Evolutionary conservation across 352 stramenopile genomes (phyloP).

Genomic region (Phytophthora idaei): DNA sequence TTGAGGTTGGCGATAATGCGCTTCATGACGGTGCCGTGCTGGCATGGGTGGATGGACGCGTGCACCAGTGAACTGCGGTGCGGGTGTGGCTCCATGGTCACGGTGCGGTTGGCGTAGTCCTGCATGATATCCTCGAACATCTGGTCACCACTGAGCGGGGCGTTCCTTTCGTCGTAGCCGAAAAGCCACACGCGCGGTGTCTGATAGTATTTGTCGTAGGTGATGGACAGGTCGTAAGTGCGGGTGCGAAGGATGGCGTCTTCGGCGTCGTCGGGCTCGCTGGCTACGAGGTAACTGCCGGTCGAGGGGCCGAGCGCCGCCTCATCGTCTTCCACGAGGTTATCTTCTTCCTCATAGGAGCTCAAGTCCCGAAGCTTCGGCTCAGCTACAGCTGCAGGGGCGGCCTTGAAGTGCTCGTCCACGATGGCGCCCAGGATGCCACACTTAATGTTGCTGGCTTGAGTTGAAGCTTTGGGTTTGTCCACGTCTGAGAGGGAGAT

Average conservation of each 20-base stretch:
- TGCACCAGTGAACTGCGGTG: slow-evolving; percentile 90
- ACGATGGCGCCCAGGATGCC: slow-evolving; percentile 74
- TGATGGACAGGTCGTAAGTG: slow-evolving; percentile 99
- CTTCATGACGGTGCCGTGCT: slow-evolving; percentile 99
- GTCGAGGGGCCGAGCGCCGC: slow-evolving; percentile 39
- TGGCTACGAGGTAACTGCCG: slow-evolving; percentile 64
- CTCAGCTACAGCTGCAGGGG: slow-evolving; percentile 14
- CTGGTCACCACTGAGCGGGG: slow-evolving; percentile 89
- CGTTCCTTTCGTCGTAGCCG: slow-evolving; percentile 92
- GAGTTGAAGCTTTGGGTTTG: slow-evolving; percentile 12
- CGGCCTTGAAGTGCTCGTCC: slow-evolving; percentile 64
- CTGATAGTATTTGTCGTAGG: slow-evolving; percentile 99
- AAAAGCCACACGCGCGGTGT: slow-evolving; percentile 98
- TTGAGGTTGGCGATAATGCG: slow-evolving; percentile 96
- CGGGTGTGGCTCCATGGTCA: slow-evolving; percentile 98
- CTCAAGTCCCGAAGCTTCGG: slow-evolving; percentile 54
- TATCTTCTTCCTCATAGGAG: slow-evolving; percentile 80
- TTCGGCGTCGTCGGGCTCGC: slow-evolving; percentile 85
- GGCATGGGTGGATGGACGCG: slow-evolving; percentile 97
- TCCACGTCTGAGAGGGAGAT: slow-evolving; percentile 55
- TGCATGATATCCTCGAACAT: slow-evolving; percentile 99
- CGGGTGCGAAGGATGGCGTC: slow-evolving; percentile 94
- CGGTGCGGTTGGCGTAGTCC: slow-evolving; percentile 99
- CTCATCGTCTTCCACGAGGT: slow-evolving; percentile 77
- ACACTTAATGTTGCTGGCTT: background rate